Conservation (phyloP, 306 rosid genomes). For the Ormosia emarginata region DNA sequence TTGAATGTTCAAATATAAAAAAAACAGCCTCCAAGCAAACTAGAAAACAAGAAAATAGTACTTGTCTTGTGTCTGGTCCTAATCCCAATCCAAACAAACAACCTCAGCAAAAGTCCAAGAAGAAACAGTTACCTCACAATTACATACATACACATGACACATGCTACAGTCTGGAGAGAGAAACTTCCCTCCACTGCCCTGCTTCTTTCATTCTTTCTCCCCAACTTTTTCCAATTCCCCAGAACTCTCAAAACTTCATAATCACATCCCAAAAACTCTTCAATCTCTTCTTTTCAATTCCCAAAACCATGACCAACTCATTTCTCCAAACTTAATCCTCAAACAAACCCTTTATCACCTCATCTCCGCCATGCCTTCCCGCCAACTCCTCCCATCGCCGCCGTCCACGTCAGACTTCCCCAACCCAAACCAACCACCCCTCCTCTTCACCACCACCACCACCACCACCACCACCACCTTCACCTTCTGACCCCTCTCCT, state of each 20-base stretch:
- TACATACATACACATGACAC: background rate
- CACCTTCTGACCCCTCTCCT: conserved; percentile 24
- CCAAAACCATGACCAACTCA: background rate
- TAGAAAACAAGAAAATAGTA: background rate
- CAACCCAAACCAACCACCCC: conserved; percentile 2
- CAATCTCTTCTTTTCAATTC: background rate
- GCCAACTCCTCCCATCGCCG: conserved; percentile 38
- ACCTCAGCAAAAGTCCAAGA: background rate
- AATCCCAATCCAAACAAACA: background rate
- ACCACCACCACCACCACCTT: conserved; percentile 12
- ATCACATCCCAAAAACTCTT: background rate
- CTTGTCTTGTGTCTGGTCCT: background rate
- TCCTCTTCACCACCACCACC: background rate
- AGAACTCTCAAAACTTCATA: background rate
- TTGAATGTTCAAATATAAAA: background rate
- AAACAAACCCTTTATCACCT: background rate
- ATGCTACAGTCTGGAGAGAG: background rate
- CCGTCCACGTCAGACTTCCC: conserved; percentile 8
- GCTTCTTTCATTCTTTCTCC: background rate
- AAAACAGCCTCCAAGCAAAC: background rate
- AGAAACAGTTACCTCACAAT: background rate
- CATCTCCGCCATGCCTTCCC: conserved; percentile 51
- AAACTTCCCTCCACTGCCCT: background rate
- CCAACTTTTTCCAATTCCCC: background rate
- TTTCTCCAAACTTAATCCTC: background rate